Evolutionary conservation across 192 early-diverging fungal species (phyloP).

Genomic region (Backusella psychrophila): DNA sequence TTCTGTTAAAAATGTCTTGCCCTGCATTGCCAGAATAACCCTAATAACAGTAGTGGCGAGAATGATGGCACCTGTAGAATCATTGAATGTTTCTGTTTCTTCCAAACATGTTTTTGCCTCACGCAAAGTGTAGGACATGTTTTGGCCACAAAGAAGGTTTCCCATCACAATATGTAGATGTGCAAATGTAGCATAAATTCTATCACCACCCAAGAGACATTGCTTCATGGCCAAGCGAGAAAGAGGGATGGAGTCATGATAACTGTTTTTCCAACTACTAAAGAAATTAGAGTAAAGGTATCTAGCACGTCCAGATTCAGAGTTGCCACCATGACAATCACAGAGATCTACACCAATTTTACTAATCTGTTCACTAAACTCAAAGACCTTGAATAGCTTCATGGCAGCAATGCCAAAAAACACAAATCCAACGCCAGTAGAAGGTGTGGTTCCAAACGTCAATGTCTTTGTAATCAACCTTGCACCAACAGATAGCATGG

Average conservation of each 20-base stretch:
- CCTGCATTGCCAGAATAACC: constrained; percentile 26
- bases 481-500: constrained; percentile 16
- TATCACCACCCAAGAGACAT: constrained; percentile 17
- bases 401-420: constrained; percentile 33
- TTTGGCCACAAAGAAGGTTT: constrained; percentile 23
- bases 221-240: constrained; percentile 21
- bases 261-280: constrained; percentile 21
- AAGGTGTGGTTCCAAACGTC: constrained; percentile 11
- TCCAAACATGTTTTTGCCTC: constrained; percentile 31
- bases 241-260: constrained; percentile 24
- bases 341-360: constrained; percentile 25
- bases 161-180: constrained; percentile 13
- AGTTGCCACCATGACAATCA: constrained; percentile 23
- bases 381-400: constrained; percentile 20
- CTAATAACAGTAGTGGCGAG: constrained; percentile 13
- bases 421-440: constrained; percentile 32
- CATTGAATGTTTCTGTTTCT: neutral
- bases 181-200: constrained; percentile 30
- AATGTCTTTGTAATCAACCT: constrained; percentile 17
- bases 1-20: constrained; percentile 25
- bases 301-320: constrained; percentile 22
- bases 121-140: constrained; percentile 14
- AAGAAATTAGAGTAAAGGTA: constrained; percentile 25
- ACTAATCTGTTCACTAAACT: constrained; percentile 29
- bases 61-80: constrained; percentile 1